Base-by-base conservation (phyloP, 1,284 basidiomycete species). In the Microbotryum lychnidis-dioicae region DNA sequence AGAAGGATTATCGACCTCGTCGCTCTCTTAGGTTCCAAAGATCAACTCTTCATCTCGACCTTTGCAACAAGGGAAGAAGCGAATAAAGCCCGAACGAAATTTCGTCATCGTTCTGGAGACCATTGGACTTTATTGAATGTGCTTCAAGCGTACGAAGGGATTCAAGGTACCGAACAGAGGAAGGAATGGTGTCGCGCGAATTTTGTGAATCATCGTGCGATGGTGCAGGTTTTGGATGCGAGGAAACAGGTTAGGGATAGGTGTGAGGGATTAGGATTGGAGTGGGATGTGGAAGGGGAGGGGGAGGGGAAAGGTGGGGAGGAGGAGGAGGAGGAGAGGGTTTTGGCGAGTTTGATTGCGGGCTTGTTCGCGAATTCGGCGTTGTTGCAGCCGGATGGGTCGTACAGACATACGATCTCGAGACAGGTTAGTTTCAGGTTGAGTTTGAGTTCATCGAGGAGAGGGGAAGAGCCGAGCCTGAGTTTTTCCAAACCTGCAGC, bases 361-460 rank as follows among this genome's bases (percentile, higher is more conserved):
- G 92, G 92, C 0, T 74, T 93, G 57, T 84, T 85, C 59, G 84
- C 86, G 70, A 89, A 94, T 72, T 83, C 85, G 10, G 92, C 92
- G 25, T 79, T 91, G 59, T 75, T 90, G 62, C 87, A 89, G 70
- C 83, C 85, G 7, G 89, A 94, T 76, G 88, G 78, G 52, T 82
- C 82, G 51, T 96, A 94, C 75, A 86, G 68, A 64, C 91, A 93
- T 73, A 80, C 84, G 1, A 83, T 89, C 73, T 89, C 87, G 0
- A 83, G 83, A 53, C 82, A 85, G 70, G 88, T 90, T 69, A 70
- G 86, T 79, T 1, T n/a, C 23, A 3, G 45, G 12, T 4, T 23
- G 18, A 48, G 23, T 31, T 16, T 10, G 27, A 23, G 2, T 27
- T 14, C 2, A 42, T 18, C 14, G 10, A 31, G 7, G 9, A 21